A percentile compares a stretch with the other conserved stretches of the same genome.
These are phyloP conservation scores for Glaciozyma martinii DNA, from an alignment of 768 basidiomycete species.

Conservation along the genomic window DNA sequence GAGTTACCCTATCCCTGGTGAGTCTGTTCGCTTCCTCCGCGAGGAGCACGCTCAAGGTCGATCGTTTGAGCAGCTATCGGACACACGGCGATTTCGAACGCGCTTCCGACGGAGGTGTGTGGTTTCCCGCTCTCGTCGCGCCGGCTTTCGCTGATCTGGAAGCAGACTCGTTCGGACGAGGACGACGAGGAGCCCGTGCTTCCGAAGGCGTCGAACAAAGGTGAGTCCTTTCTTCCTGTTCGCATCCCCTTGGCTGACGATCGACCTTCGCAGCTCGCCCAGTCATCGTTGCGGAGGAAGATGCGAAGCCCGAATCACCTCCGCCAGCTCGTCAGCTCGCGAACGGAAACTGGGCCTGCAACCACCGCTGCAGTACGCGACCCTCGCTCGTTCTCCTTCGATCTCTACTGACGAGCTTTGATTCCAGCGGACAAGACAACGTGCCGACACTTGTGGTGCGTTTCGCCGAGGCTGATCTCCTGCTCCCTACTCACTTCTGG, in stretches of 20 bases:
- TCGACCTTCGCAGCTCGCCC: not conserved
- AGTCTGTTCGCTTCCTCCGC: not conserved
- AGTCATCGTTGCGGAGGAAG: not conserved
- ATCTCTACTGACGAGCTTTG: no score
- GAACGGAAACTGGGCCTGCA: not conserved
- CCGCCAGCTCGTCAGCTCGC: not conserved
- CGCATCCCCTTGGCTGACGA: no score
- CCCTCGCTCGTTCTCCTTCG: not conserved
- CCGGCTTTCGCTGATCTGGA: not conserved
- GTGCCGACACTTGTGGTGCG: not conserved
- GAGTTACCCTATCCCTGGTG: slow-evolving; percentile 19
- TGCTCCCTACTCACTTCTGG: not conserved
- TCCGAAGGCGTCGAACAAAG: no score
- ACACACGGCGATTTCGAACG: not conserved
- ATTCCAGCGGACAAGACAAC: not conserved
- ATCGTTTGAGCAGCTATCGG: not conserved
- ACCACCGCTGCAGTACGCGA: not conserved
- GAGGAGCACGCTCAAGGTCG: not conserved
- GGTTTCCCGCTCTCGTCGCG: not conserved
- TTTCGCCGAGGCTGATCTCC: not conserved
- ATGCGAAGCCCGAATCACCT: not conserved
- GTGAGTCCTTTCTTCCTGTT: no score
- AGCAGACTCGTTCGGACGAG: not conserved
- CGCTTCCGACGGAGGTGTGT: no score
- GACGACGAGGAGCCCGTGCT: not conserved